These are phyloP conservation scores for Diplocarpon rosae DNA, from an alignment of 2,329 filamentous ascomycete genomes.

Conservation along the genomic window DNA sequence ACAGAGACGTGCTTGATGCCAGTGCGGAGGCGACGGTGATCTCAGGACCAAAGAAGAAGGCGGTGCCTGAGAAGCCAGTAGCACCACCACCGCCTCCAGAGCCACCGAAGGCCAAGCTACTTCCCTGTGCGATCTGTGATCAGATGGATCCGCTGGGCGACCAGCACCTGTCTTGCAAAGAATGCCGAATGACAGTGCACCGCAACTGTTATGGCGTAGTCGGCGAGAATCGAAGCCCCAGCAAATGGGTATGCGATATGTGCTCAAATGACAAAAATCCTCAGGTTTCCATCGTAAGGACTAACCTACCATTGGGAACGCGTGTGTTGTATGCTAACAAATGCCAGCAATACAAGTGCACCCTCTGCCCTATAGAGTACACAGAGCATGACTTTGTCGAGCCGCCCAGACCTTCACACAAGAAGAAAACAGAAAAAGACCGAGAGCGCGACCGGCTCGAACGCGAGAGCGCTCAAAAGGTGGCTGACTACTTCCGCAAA, in stretches of 20 bases:
- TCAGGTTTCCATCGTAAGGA: conserved; percentile 73
- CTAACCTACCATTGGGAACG: too few relatives aligned
- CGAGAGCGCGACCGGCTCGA: conserved; percentile 80
- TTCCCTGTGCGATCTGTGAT: conserved; percentile 80
- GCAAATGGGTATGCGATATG: conserved; percentile 93
- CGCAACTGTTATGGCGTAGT: conserved; percentile 82
- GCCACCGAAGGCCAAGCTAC: conserved; percentile 62
- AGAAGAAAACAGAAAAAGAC: conserved; percentile 90
- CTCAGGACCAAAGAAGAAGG: conserved; percentile 34
- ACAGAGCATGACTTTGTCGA: conserved; percentile 80
- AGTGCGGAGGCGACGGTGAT: conserved; percentile 18
- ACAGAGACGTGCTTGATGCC: conserved; percentile 28
- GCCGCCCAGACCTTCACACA: conserved; percentile 62
- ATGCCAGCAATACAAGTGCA: conserved; percentile 72
- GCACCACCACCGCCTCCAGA: conserved; percentile 60
- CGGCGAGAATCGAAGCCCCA: conserved; percentile 51
- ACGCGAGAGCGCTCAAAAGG: conserved; percentile 69
- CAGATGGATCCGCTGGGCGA: conserved; percentile 62
- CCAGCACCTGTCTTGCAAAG: conserved; percentile 66
- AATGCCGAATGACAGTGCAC: conserved; percentile 87
- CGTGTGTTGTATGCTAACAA: conserved; percentile 20
- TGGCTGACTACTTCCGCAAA: conserved; percentile 71
- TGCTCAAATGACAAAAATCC: conserved; percentile 90
- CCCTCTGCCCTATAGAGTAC: conserved; percentile 74
- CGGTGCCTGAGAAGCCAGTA: conserved; percentile 49